Conservation (phyloP, 805 yeast species). For the Metschnikowia aberdeeniae region DNA sequence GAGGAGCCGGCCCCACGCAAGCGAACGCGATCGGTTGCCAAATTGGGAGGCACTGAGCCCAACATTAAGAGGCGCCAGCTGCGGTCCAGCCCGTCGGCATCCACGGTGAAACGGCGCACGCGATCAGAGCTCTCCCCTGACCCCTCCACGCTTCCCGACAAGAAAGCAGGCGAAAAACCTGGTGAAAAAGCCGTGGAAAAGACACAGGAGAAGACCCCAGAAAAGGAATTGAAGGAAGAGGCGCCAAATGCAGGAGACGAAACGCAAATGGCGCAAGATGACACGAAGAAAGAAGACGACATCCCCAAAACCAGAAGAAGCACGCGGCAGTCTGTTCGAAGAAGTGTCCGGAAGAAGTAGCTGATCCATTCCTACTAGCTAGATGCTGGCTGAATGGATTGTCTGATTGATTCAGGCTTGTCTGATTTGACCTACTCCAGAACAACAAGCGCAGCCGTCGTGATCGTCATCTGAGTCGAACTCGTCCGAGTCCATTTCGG, state of each 20-base stretch:
- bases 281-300: conserved; percentile 6
- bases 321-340: conserved; percentile 12
- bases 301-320: conserved; percentile 15
- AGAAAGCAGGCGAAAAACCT: neutral
- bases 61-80: conserved; percentile 11
- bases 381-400: neutral
- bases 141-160: neutral
- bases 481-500: conserved; percentile 18
- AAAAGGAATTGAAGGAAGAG: neutral
- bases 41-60: conserved; percentile 14
- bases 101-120: conserved; percentile 15
- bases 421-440: conserved; percentile 17
- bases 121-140: conserved; percentile 17
- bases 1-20: conserved; percentile 11
- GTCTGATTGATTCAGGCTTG: neutral
- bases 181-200: conserved; percentile 4
- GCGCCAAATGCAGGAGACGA: neutral
- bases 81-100: conserved; percentile 7
- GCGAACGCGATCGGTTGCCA: conserved; percentile 20
- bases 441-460: conserved; percentile 17
- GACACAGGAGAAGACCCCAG: neutral
- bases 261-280: neutral
- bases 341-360: conserved; percentile 12
- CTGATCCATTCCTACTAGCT: neutral
- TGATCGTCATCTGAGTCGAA: conserved; percentile 17